Base-by-base conservation (phyloP, 176 grass and related monocot genomes). In the Lolium multiflorum region DNA sequence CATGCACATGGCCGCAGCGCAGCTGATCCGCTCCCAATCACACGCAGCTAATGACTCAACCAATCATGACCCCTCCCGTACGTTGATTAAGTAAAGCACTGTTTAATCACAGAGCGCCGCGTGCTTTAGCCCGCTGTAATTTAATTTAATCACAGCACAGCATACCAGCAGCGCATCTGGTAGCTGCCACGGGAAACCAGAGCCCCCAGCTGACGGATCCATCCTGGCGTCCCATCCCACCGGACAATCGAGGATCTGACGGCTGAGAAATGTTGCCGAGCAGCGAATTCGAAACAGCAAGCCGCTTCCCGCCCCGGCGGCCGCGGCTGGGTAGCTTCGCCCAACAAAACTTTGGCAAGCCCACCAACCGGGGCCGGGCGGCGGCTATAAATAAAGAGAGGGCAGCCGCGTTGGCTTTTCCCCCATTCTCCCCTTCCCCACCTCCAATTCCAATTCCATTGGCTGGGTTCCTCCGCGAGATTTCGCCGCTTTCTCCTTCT, bases 281-380 rank as follows among this genome's bases (percentile, higher is more conserved):
- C 59, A 9, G 71, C 80, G 78, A 71, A 78, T 87, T 83, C 79
- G 26, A 90, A 87, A 76, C 72, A 21, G 71, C 10, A 11, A 73
- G 65, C 79, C 71, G 61, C 83, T 78, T 87, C 78, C 83, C 70
- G 52, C 44, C 47, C 6, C 60, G 75, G 5, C 17, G 12, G 37
- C 11, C 43, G 4, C 24, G 63, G 60, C 31, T 35, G 2, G 31
- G 31, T 35, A 35, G 31, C 31, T 35, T 35, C 31, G 59, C 78
- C 65, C 81, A 14, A 20, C 21, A 11, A 62, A n/a, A 12, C n/a
- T 28, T 28, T 28, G 28, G 28, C 17, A 24, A 26, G 10, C 28
- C 63, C 5, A 67, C 11, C 61, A n/a, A 24, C 58, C 58, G 0
- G 31, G 31, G 31, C 31, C 31, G 16, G 21, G 4, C 80, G 49